These are phyloP conservation scores for Selenicereus undatus DNA, from an alignment of 148 eudicot genomes.

Conservation along the genomic window DNA sequence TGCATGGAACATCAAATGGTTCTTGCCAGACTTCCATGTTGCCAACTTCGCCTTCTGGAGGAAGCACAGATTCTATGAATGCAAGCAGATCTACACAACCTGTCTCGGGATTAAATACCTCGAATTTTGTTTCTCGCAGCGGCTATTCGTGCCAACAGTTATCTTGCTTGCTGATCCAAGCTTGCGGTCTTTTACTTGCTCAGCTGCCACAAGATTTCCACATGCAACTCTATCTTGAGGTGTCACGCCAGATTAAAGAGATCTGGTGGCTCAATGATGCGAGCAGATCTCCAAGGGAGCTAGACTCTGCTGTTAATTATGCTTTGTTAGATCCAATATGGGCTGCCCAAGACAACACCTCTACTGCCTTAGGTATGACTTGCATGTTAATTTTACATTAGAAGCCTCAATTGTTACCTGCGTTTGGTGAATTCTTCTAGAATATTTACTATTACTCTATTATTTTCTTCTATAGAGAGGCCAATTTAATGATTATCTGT, in stretches of 20 bases:
- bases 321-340: constrained; percentile 89
- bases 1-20: constrained; percentile 60
- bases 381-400: neutral
- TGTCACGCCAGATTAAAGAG: constrained; percentile 79
- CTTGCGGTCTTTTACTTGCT: constrained; percentile 93
- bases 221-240: constrained; percentile 74
- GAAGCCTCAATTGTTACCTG: neutral
- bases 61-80: constrained; percentile 91
- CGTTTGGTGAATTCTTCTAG: neutral
- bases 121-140: constrained; percentile 79
- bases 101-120: constrained; percentile 61
- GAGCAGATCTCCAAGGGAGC: constrained; percentile 67
- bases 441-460: neutral
- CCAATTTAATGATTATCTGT: neutral
- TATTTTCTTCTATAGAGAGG: neutral
- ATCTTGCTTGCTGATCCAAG: constrained; percentile 95
- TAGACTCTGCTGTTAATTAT: constrained; percentile 89
- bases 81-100: constrained; percentile 62
- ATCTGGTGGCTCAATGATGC: constrained; percentile 93
- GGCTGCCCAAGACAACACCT: constrained; percentile 98
- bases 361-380: constrained; percentile 78
- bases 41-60: constrained; percentile 98
- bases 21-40: constrained; percentile 60
- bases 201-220: constrained; percentile 96
- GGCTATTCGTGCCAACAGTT: constrained; percentile 91